Conservation (phyloP, 139 green algal species). For the Picochlorum sp. region DNA sequence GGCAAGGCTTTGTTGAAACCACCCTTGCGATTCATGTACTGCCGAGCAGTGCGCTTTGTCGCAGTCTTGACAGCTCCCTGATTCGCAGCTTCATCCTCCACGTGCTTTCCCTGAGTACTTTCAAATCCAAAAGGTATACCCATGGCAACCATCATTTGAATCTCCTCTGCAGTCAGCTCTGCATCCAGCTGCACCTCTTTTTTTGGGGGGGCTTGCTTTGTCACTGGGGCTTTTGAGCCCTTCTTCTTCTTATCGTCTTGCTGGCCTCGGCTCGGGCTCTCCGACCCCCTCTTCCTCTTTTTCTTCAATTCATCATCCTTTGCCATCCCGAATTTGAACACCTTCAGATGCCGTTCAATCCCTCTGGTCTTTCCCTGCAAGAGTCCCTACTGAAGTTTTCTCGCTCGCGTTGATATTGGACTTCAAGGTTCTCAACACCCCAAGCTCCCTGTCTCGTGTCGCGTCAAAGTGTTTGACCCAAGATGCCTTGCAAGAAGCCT, state of each 20-base stretch:
- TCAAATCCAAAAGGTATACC: constrained; percentile 83
- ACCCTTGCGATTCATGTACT: constrained; percentile 91
- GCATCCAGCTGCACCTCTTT: constrained; percentile 48
- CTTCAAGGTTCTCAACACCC: constrained; percentile 34
- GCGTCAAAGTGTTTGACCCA: constrained; percentile 73
- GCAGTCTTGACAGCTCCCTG: constrained; percentile 54
- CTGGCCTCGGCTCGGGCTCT: neutral
- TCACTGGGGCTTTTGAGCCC: neutral
- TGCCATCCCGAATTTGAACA: neutral
- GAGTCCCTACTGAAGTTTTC: constrained; percentile 24
- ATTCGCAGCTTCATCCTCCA: constrained; percentile 66
- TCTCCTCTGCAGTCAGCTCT: constrained; percentile 69
- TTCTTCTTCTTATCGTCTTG: neutral
- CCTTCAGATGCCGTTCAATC: too few species aligned
- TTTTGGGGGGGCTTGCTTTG: neutral
- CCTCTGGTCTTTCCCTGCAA: constrained; percentile 34
- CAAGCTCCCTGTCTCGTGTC: constrained; percentile 41
- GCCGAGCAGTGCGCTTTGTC: constrained; percentile 58
- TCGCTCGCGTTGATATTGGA: constrained; percentile 32
- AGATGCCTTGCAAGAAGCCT: constrained; percentile 44
- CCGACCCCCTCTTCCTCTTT: neutral
- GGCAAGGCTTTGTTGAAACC: constrained; percentile 87
- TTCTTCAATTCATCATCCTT: neutral
- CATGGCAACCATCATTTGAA: constrained; percentile 79
- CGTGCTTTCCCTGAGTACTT: constrained; percentile 63